A percentile compares a stretch with the other conserved stretches of the same genome.
Evolutionary conservation across 2,329 filamentous ascomycete genomes (phyloP).

Genomic region (Fusarium sulawesiense): DNA sequence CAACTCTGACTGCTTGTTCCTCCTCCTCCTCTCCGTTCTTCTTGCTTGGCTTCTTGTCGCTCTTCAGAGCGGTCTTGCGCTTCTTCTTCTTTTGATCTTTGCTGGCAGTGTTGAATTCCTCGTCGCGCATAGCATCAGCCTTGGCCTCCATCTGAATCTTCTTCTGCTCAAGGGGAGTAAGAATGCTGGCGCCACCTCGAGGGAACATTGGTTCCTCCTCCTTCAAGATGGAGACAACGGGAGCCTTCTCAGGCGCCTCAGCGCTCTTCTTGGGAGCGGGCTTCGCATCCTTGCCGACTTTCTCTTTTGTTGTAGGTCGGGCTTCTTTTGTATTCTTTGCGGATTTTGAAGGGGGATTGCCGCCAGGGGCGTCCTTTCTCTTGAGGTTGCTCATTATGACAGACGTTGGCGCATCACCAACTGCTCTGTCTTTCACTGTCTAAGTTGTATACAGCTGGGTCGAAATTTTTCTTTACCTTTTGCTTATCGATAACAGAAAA

Average conservation of each 20-base stretch:
- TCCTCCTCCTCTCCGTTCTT: slow-evolving; percentile 54
- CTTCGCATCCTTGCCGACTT: slow-evolving; percentile 47
- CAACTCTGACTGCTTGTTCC: slow-evolving; percentile 73
- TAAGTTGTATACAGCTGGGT: slow-evolving; percentile 16
- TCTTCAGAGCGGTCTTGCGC: slow-evolving; percentile 65
- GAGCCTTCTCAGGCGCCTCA: slow-evolving; percentile 48
- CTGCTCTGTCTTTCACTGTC: slow-evolving; percentile 37
- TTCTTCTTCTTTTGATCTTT: slow-evolving; percentile 64
- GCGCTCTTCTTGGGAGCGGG: slow-evolving; percentile 46
- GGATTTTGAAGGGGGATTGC: slow-evolving; percentile 61
- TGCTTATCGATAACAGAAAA: slow-evolving; percentile 26
- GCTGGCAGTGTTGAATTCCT: slow-evolving; percentile 68
- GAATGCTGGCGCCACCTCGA: slow-evolving; percentile 87
- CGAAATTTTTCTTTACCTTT: slow-evolving; percentile 22
- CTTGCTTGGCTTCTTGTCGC: slow-evolving; percentile 64
- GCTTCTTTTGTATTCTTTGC: slow-evolving; percentile 59
- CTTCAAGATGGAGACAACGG: slow-evolving; percentile 62
- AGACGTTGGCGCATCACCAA: slow-evolving; percentile 45
- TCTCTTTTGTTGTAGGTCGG: slow-evolving; percentile 61
- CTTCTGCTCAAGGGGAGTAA: slow-evolving; percentile 95
- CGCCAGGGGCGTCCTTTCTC: slow-evolving; percentile 67
- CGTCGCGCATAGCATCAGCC: slow-evolving; percentile 90
- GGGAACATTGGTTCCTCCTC: slow-evolving; percentile 93
- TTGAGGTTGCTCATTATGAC: slow-evolving; percentile 67
- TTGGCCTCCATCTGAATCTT: slow-evolving; percentile 95